phyloP scores from a whole-genome alignment of 257 asterid genomes.

The Solanum medicagineum region DNA sequence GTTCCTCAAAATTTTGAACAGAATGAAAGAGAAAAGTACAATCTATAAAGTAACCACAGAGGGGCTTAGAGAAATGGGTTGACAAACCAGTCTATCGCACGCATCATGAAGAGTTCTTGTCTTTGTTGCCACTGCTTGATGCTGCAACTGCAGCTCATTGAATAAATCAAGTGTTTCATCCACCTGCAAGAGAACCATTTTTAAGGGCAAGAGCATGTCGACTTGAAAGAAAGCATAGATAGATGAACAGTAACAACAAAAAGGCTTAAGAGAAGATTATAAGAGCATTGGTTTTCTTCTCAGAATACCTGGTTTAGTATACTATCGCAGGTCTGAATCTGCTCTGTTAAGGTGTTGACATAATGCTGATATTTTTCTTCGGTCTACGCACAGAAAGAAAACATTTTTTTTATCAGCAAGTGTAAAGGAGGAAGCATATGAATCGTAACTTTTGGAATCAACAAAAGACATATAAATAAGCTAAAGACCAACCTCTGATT shows the following conservation, averaged over 20 bases:
- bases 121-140: conserved; percentile 93
- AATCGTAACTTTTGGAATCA: background rate
- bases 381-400: conserved; percentile 35
- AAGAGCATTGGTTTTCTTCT: background rate
- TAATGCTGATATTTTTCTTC: conserved; percentile 99
- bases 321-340: conserved; percentile 87
- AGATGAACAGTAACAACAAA: background rate
- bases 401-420: background rate
- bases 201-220: background rate
- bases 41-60: background rate
- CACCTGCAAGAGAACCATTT: conserved; percentile 44
- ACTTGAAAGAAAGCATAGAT: background rate
- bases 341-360: conserved; percentile 76
- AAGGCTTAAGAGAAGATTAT: background rate
- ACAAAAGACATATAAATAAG: background rate
- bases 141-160: conserved; percentile 88
- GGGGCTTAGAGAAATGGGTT: conserved; percentile 6
- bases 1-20: background rate
- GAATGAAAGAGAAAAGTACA: background rate
- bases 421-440: conserved; percentile 1
- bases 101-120: conserved; percentile 99
- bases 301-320: conserved; percentile 65
- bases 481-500: conserved; percentile 74
- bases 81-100: conserved; percentile 81
- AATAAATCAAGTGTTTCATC: conserved; percentile 93